Conservation (phyloP, 1,284 basidiomycete species). For the Cryptococcus wingfieldii region DNA sequence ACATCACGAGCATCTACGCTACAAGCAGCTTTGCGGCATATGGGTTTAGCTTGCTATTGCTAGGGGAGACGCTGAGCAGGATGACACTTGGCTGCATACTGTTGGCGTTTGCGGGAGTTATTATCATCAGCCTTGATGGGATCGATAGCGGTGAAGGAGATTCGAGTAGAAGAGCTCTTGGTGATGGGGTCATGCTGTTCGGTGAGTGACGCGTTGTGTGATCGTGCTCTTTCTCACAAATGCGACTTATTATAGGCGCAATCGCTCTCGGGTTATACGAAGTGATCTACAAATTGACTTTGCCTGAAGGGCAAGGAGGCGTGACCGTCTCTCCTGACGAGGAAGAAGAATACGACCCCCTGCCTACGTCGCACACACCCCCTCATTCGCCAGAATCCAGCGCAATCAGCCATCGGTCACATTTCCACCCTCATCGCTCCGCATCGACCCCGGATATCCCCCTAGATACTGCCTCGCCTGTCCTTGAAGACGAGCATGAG, state of each 20-base stretch:
- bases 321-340: slow-evolving; percentile 7
- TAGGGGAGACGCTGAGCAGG: slow-evolving; percentile 36
- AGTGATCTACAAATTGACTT: slow-evolving; percentile 48
- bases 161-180: slow-evolving; percentile 27
- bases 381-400: slow-evolving; percentile 1
- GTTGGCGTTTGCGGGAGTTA: slow-evolving; percentile 44
- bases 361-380: slow-evolving; percentile 4
- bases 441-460: slow-evolving; percentile 6
- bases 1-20: slow-evolving; percentile 45
- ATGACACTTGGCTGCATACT: slow-evolving; percentile 38
- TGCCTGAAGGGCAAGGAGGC: slow-evolving; percentile 44
- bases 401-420: background rate
- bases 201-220: slow-evolving; percentile 22
- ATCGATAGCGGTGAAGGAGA: slow-evolving; percentile 17
- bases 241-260: slow-evolving; percentile 27
- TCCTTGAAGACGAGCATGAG: slow-evolving; percentile 1
- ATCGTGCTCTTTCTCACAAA: background rate
- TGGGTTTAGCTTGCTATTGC: slow-evolving; percentile 43
- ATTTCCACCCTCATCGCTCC: background rate
- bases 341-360: slow-evolving; percentile 6
- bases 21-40: slow-evolving; percentile 39
- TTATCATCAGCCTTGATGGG: slow-evolving; percentile 41
- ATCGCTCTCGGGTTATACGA: slow-evolving; percentile 48
- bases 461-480: background rate
- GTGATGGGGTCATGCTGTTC: slow-evolving; percentile 47